Evolutionary conservation across 176 grass and related monocot species (phyloP).

Genomic region (Aegilops speltoides): DNA sequence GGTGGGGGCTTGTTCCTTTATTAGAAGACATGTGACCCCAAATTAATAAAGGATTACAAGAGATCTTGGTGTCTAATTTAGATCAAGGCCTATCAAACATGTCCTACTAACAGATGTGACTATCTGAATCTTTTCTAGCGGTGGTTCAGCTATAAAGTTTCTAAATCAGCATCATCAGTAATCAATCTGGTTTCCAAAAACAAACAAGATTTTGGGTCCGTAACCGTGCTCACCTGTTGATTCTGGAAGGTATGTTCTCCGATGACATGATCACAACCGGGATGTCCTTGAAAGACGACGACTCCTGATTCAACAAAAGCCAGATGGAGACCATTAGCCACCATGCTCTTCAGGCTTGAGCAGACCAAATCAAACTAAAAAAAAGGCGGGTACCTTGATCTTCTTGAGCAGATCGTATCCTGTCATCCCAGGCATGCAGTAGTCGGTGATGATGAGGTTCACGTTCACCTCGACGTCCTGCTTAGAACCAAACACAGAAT

Average conservation of each 20-base stretch:
- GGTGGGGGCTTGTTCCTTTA: slow-evolving; percentile 18
- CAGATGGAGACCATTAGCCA: slow-evolving; percentile 12
- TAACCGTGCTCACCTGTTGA: slow-evolving; percentile 67
- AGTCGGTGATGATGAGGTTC: slow-evolving; percentile 95
- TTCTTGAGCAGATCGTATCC: slow-evolving; percentile 95
- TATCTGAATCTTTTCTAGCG: background rate
- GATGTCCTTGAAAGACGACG: slow-evolving; percentile 73
- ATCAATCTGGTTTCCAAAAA: background rate
- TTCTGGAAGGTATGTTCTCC: slow-evolving; percentile 93
- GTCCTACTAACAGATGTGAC: background rate
- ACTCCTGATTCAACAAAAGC: slow-evolving; percentile 53
- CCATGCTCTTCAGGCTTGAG: background rate
- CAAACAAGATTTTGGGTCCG: background rate
- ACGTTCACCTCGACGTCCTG: slow-evolving; percentile 89
- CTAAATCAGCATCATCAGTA: too few species aligned
- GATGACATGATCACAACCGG: slow-evolving; percentile 98
- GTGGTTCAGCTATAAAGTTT: background rate
- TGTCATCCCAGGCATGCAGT: slow-evolving; percentile 97
- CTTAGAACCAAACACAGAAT: slow-evolving; percentile 25
- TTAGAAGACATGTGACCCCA: slow-evolving; percentile 32
- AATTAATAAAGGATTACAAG: slow-evolving; percentile 24
- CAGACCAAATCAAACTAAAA: background rate
- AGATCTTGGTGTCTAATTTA: slow-evolving; percentile 31
- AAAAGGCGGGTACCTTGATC: slow-evolving; percentile 60
- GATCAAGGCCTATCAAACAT: background rate